These are phyloP conservation scores for Colletotrichum costaricense DNA, from an alignment of 2,329 filamentous ascomycete genomes.

Conservation along the genomic window DNA sequence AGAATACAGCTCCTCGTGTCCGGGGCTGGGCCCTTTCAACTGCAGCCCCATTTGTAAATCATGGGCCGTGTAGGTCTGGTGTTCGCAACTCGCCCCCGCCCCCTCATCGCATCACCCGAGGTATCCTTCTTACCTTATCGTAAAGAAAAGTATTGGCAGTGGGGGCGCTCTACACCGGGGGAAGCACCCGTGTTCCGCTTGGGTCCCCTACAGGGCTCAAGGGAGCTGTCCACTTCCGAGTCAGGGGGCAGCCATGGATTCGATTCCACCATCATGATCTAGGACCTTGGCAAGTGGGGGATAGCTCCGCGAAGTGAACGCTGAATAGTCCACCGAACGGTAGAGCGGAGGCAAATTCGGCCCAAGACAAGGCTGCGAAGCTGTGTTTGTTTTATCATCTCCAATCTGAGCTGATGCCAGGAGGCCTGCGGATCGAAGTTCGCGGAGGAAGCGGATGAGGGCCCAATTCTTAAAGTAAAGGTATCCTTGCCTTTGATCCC, in stretches of 20 bases:
- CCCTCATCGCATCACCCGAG: conserved; percentile 18
- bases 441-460: neutral
- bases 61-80: neutral
- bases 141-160: conserved; percentile 16
- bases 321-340: neutral
- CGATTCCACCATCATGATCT: conserved; percentile 7
- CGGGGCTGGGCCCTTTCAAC: neutral
- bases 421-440: neutral
- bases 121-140: conserved; percentile 18
- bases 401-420: neutral
- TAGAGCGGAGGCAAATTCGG: neutral
- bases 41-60: neutral
- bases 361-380: neutral
- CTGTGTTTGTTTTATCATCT: neutral
- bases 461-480: neutral
- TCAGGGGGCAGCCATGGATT: conserved; percentile 4
- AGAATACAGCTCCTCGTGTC: neutral
- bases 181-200: conserved; percentile 16
- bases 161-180: conserved; percentile 12
- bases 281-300: neutral
- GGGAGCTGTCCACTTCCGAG: neutral
- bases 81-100: conserved; percentile 2
- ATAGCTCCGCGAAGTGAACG: neutral
- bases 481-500: neutral
- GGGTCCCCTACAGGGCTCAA: neutral